Conservation (phyloP, 371 early-diverging fungal genomes). For the Coemansia sp. region DNA sequence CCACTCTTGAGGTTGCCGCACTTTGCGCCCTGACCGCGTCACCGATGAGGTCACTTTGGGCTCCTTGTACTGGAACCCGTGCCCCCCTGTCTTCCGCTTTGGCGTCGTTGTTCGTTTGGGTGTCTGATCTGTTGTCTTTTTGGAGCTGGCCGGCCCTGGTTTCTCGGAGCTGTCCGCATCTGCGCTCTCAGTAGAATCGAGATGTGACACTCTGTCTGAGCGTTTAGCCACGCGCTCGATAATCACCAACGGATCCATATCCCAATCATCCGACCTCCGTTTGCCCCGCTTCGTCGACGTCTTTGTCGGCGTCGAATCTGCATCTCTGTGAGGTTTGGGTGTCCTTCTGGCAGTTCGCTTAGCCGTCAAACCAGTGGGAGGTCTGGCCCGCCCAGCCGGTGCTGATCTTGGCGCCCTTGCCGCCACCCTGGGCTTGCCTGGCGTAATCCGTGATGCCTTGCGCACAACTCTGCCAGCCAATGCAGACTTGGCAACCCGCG, state of each 20-base stretch:
- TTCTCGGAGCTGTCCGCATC: background rate
- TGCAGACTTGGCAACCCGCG: background rate
- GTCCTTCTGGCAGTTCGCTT: background rate
- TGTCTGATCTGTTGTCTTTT: background rate
- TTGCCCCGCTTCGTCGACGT: background rate
- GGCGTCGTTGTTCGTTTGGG: conserved; percentile 9
- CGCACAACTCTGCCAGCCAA: background rate
- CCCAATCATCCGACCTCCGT: background rate
- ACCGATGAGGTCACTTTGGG: conserved; percentile 10
- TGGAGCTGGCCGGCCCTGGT: background rate
- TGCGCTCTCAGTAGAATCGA: background rate
- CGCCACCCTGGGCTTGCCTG: background rate
- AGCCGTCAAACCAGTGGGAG: background rate
- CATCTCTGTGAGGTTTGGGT: background rate
- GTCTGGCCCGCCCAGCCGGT: conserved; percentile 10
- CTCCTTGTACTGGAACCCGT: conserved; percentile 19
- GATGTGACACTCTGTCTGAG: background rate
- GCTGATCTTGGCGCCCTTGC: conserved; percentile 6
- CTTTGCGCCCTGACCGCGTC: conserved; percentile 42
- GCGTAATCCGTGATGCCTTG: background rate
- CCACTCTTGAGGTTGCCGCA: conserved; percentile 36
- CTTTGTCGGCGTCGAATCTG: conserved; percentile 4
- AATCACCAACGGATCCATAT: background rate
- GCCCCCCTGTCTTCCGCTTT: conserved; percentile 12
- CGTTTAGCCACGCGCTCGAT: background rate